Evolutionary conservation across 2,329 filamentous ascomycete genomes (phyloP).

Genomic region (Nigrospora oryzae): DNA sequence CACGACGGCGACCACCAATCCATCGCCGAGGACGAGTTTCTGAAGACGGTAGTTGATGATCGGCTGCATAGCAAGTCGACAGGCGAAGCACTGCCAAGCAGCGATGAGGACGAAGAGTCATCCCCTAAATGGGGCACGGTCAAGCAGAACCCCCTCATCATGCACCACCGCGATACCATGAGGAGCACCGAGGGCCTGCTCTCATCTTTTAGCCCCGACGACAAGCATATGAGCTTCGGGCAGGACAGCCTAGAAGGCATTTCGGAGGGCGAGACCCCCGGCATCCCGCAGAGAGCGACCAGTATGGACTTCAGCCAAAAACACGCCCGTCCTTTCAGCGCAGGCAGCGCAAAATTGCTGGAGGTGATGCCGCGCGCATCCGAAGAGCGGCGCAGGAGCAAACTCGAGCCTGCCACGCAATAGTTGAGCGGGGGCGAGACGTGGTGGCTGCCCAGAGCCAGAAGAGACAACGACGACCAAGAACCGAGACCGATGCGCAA

Average conservation of each 20-base stretch:
- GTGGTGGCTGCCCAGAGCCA: neutral
- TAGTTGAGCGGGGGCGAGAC: constrained; percentile 2
- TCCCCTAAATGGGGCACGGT: constrained; percentile 46
- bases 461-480: neutral
- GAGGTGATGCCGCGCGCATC: constrained; percentile 54
- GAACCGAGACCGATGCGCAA: neutral
- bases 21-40: constrained; percentile 66
- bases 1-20: constrained; percentile 50
- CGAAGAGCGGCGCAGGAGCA: constrained; percentile 35
- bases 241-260: constrained; percentile 19
- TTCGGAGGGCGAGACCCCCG: constrained; percentile 16
- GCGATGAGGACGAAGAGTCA: constrained; percentile 40
- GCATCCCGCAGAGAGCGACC: constrained; percentile 52
- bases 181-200: constrained; percentile 43
- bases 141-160: constrained; percentile 42
- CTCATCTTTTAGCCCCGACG: constrained; percentile 27
- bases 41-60: constrained; percentile 41
- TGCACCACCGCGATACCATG: constrained; percentile 32
- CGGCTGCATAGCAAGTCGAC: constrained; percentile 31
- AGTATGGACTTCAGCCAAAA: constrained; percentile 60
- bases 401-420: constrained; percentile 18
- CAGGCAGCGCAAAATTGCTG: constrained; percentile 67
- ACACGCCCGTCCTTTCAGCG: constrained; percentile 65
- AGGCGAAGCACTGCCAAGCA: constrained; percentile 40
- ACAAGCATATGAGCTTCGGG: constrained; percentile 18